Conservation (phyloP, 2,329 filamentous ascomycete genomes). For the Aspergillus neoniger region DNA sequence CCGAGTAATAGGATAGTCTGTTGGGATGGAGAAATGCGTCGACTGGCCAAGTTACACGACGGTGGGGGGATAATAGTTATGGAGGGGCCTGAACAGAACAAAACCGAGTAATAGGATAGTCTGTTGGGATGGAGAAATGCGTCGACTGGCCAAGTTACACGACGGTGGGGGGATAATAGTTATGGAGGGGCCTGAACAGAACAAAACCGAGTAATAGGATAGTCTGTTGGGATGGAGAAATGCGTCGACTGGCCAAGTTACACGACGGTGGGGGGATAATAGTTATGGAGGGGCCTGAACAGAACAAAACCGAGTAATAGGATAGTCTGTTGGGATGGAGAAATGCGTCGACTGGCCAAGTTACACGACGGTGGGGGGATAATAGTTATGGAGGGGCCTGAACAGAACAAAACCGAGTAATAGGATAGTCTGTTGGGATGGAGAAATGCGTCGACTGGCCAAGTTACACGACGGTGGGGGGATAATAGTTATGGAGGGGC, state of each 20-base stretch:
- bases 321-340: too few species aligned
- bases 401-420: neutral
- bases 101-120: neutral
- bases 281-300: neutral
- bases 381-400: neutral
- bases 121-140: neutral
- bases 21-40: neutral
- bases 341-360: neutral
- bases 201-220: neutral
- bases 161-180: neutral
- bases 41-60: neutral
- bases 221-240: too few species aligned
- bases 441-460: neutral
- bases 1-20: neutral
- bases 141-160: neutral
- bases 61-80: neutral
- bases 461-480: neutral
- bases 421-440: too few species aligned
- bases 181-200: neutral
- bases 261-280: neutral
- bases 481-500: neutral
- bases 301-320: neutral
- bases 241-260: neutral
- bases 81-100: neutral
- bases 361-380: neutral